phyloP scores from a whole-genome alignment of 2,329 filamentous ascomycete species.

The Coniochaeta prunicola region DNA sequence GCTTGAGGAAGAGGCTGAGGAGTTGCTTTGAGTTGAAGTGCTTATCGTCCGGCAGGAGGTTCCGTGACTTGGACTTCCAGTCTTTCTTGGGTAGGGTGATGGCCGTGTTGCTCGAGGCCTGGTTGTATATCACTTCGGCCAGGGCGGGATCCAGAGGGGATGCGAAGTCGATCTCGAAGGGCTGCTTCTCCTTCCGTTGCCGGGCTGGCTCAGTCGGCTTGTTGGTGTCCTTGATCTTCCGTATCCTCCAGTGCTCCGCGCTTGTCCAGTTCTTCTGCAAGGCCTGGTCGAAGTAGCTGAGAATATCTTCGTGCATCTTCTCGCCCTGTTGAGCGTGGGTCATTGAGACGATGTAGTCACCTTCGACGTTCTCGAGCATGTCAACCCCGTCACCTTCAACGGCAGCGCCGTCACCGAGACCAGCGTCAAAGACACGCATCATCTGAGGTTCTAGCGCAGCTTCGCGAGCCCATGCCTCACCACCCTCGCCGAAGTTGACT shows the following conservation, averaged over 20 bases:
- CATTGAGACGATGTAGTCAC: slow-evolving; percentile 75
- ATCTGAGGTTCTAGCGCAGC: slow-evolving; percentile 81
- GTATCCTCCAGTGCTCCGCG: slow-evolving; percentile 97
- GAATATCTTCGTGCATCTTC: slow-evolving; percentile 79
- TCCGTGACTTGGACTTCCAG: slow-evolving; percentile 89
- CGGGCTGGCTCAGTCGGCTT: slow-evolving; percentile 56
- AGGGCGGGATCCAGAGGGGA: slow-evolving; percentile 64
- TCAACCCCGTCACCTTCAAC: slow-evolving; percentile 45
- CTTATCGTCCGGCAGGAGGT: slow-evolving; percentile 93
- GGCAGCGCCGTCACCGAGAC: slow-evolving; percentile 49
- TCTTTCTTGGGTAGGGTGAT: slow-evolving; percentile 89
- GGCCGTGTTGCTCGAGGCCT: slow-evolving; percentile 69
- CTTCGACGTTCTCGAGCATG: slow-evolving; percentile 58
- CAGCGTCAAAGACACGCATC: slow-evolving; percentile 68
- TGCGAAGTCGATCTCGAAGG: slow-evolving; percentile 88
- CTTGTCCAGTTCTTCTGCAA: slow-evolving; percentile 96
- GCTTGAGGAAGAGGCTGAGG: slow-evolving; percentile 86
- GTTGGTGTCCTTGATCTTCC: slow-evolving; percentile 74
- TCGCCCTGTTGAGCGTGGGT: slow-evolving; percentile 60
- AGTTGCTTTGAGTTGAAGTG: slow-evolving; percentile 94
- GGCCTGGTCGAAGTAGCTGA: slow-evolving; percentile 97
- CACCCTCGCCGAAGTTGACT: slow-evolving; percentile 87
- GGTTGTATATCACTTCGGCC: slow-evolving; percentile 73
- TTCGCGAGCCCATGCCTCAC: slow-evolving; percentile 90
- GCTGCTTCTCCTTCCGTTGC: slow-evolving; percentile 88